phyloP scores from a whole-genome alignment of 495 filamentous ascomycete species.

The Articulospora tetracladia region DNA sequence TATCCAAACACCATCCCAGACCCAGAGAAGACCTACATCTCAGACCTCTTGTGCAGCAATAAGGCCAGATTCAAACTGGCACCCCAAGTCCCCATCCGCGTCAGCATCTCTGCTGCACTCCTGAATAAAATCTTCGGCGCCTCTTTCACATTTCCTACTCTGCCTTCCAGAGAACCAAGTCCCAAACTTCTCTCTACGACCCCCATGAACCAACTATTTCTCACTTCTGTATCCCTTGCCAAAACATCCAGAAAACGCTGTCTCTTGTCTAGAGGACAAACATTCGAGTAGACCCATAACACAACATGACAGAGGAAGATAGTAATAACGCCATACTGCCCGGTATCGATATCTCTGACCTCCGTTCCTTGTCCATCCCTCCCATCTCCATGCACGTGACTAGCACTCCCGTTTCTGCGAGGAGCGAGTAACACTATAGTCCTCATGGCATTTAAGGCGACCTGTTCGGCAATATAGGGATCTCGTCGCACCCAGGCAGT shows the following conservation, averaged over 20 bases:
- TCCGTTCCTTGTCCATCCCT: neutral
- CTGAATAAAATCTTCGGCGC: conserved; percentile 10
- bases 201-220: neutral
- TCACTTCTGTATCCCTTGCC: neutral
- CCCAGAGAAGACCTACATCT: conserved; percentile 1
- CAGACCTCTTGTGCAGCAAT: conserved; percentile 8
- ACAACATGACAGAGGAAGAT: conserved; percentile 15
- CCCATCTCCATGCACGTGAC: neutral
- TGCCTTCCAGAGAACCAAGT: neutral
- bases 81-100: conserved; percentile 13
- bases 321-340: conserved; percentile 12
- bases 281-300: conserved; percentile 10
- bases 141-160: neutral
- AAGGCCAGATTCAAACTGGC: conserved; percentile 11
- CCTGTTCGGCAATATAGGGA: conserved; percentile 1
- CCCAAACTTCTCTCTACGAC: neutral
- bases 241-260: neutral
- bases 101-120: conserved; percentile 17
- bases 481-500: conserved; percentile 3
- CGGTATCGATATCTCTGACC: conserved; percentile 1
- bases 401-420: neutral
- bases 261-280: neutral
- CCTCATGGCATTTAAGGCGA: conserved; percentile 7
- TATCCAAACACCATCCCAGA: neutral
- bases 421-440: conserved; percentile 11